Evolutionary conservation across 495 filamentous ascomycete species (phyloP), one percentile per base, ranked within the genome.

Genomic region (Talaromyces liani): DNA sequence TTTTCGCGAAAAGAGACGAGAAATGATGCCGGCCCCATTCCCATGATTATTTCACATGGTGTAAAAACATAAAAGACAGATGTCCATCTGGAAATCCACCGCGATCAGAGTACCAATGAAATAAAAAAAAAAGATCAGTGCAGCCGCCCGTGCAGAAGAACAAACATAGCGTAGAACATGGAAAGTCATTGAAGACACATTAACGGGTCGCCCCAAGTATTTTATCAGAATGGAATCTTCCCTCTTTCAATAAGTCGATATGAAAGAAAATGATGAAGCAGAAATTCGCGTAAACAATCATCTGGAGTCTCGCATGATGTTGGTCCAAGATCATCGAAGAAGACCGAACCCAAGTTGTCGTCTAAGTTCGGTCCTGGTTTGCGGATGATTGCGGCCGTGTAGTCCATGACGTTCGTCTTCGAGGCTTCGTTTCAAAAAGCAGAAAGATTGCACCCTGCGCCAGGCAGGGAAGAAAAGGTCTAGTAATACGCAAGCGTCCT

Each of bases 401-500:
- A 69, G 70, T 68, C 72, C 72, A 65, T 79, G 72, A 74, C 68
- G 65, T 68, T 70, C 70, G 67, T 69, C 74, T 72, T 70, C 68
- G 68, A 73, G 63, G 66, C 65, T 60, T 73, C 67, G 64, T 71
- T 65, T 49, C 24, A 34, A 14, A 51, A 27, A 18, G 60, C 45
- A 18, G 45, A 49, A 8, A 25, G 14, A 41, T 18, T 53, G 58
- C 47, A 33, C 27, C 59, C 60, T 62, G 60, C 41, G 7, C 60
- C 60, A 6, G 60, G 41, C 60, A 62, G 60, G 59, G 12, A 62
- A 29, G 1, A 62, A 16, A n/a, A 25, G 27, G 34, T 14, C 5
- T 58, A 25, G 18, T 58, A 16, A 10, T 18, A 27, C 24, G 56
- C 27, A 36, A 34, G 60, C 60, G 18, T 47, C 39, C 9, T 22